These are phyloP conservation scores for Actinidia polygama DNA, from an alignment of 179 eudicot species.

Conservation along the genomic window DNA sequence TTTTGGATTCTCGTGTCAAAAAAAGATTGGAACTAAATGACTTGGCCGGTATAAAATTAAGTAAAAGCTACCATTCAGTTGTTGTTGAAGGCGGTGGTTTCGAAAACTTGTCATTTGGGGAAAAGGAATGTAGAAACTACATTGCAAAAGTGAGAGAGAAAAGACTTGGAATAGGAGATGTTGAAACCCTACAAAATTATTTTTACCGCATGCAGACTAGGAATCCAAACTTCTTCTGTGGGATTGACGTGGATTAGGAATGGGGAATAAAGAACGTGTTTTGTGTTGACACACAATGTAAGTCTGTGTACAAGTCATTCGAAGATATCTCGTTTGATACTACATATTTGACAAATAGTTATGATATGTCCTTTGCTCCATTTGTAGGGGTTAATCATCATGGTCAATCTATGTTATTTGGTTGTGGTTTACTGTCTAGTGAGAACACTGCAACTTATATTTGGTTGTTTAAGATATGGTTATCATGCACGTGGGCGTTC, in stretches of 20 bases:
- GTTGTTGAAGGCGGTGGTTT: conserved; percentile 15
- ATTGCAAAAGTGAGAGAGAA: conserved; percentile 10
- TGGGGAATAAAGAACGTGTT: conserved; percentile 11
- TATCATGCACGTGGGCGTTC: neutral
- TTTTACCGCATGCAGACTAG: conserved; percentile 1
- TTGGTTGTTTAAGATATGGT: conserved; percentile 17
- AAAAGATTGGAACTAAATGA: conserved; percentile 2
- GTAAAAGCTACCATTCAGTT: neutral
- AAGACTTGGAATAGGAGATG: conserved; percentile 7
- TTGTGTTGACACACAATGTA: conserved; percentile 18
- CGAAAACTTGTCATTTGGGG: neutral
- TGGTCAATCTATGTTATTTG: conserved; percentile 14
- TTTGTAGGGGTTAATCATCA: conserved; percentile 19
- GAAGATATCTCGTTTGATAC: neutral
- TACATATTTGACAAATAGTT: conserved; percentile 13
- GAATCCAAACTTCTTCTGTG: neutral
- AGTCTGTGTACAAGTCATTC: neutral
- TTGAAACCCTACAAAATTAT: conserved; percentile 1
- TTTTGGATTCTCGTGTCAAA: neutral
- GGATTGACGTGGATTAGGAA: conserved; percentile 16
- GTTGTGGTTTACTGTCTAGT: conserved; percentile 15
- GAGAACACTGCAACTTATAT: conserved; percentile 6
- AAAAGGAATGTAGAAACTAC: neutral
- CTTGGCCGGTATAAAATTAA: neutral
- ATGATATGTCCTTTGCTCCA: conserved; percentile 11